A percentile compares a stretch with the other conserved stretches of the same genome.
These are phyloP conservation scores for Fusarium sp. DNA, from an alignment of 2,329 filamentous ascomycete genomes.

Conservation along the genomic window DNA sequence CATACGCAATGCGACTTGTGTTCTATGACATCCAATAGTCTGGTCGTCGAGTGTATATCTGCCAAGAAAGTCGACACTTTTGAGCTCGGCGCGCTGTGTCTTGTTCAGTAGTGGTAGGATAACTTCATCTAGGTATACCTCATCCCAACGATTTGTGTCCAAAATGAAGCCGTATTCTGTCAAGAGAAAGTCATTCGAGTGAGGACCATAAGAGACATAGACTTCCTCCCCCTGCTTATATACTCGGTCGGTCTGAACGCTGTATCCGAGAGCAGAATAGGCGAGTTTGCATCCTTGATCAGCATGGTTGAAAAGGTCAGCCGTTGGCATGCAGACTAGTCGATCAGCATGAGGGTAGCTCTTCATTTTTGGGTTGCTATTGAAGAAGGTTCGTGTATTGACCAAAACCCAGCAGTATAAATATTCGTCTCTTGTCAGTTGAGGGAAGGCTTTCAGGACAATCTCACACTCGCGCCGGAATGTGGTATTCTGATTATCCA, in stretches of 20 bases:
- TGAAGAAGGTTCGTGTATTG: conserved; percentile 73
- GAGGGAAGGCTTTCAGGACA: conserved; percentile 47
- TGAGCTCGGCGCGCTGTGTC: conserved; percentile 54
- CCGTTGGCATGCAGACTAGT: conserved; percentile 76
- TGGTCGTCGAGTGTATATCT: conserved; percentile 57
- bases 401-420: conserved; percentile 68
- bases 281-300: conserved; percentile 63
- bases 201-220: conserved; percentile 74
- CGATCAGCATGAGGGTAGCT: conserved; percentile 63
- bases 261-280: conserved; percentile 63
- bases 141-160: conserved; percentile 63
- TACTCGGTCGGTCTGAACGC: conserved; percentile 60
- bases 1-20: conserved; percentile 63
- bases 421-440: conserved; percentile 56
- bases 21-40: conserved; percentile 61
- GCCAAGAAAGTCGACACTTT: conserved; percentile 60
- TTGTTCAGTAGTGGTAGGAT: conserved; percentile 54
- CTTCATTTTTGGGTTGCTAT: conserved; percentile 59
- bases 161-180: conserved; percentile 71
- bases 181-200: conserved; percentile 78
- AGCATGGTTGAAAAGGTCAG: conserved; percentile 75
- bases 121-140: conserved; percentile 60
- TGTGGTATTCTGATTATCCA: conserved; percentile 63
- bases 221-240: conserved; percentile 73
- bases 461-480: conserved; percentile 56